Percentiles rank a stretch among this genome's conserved stretches.
These are phyloP conservation scores for Cercis canadensis DNA, from an alignment of 306 rosid species.

Conservation along the genomic window DNA sequence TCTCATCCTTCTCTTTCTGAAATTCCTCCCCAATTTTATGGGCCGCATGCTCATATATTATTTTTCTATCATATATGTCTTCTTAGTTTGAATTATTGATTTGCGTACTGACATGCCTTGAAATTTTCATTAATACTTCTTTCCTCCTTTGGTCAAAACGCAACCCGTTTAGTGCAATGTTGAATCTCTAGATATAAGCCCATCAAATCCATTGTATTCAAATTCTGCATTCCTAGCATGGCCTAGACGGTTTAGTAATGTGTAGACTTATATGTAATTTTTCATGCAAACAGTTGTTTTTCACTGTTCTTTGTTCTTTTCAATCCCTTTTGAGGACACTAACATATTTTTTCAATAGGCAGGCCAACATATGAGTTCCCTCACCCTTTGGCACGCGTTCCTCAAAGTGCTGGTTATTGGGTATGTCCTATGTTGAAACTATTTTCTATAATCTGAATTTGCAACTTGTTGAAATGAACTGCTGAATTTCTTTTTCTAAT, in stretches of 20 bases:
- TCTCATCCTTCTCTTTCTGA: background rate
- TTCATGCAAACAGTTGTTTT: background rate
- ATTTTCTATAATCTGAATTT: slow-evolving; percentile 30
- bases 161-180: background rate
- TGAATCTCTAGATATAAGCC: background rate
- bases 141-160: background rate
- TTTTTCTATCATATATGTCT: background rate
- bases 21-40: too few relatives aligned
- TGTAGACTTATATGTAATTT: slow-evolving; percentile 6
- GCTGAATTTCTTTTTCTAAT: slow-evolving; percentile 32
- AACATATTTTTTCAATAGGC: slow-evolving; percentile 52
- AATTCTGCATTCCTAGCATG: background rate
- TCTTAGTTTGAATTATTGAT: too few relatives aligned
- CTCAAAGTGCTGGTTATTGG: slow-evolving; percentile 95
- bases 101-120: background rate
- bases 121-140: background rate
- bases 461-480: slow-evolving; percentile 31
- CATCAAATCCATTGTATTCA: background rate
- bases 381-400: slow-evolving; percentile 95
- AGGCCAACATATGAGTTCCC: slow-evolving; percentile 94
- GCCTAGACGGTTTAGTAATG: background rate
- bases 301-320: background rate
- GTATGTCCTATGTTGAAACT: slow-evolving; percentile 53
- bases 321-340: slow-evolving; percentile 31
- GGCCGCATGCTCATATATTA: too few relatives aligned